Conservation (phyloP, 768 basidiomycete genomes). For the Tubosaeta sp. region DNA sequence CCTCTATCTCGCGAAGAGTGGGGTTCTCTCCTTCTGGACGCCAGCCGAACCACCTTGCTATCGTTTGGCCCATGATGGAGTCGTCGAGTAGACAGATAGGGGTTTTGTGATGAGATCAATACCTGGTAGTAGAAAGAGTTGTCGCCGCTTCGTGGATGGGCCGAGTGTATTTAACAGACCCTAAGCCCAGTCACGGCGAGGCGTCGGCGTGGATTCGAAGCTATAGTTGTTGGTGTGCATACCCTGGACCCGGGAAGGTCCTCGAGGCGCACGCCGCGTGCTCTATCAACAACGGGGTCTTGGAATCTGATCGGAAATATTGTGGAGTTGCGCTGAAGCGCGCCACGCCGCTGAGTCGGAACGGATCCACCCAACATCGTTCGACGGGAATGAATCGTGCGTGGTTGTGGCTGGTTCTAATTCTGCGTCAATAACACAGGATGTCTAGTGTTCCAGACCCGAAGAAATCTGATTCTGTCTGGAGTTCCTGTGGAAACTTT, state of each 20-base stretch:
- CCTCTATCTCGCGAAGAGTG: slow-evolving; percentile 8
- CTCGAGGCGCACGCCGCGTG: background rate
- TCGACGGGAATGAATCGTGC: background rate
- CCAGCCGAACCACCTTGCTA: slow-evolving; percentile 7
- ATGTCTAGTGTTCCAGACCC: background rate
- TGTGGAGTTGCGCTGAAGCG: background rate
- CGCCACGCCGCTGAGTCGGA: slow-evolving; percentile 4
- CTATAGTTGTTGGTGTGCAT: background rate
- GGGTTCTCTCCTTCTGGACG: slow-evolving; percentile 9
- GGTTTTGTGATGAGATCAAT: background rate
- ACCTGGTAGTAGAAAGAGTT: background rate
- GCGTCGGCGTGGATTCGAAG: too few species aligned
- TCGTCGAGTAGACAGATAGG: background rate
- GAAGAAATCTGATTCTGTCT: background rate
- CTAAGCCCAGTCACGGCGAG: background rate
- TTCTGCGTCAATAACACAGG: background rate
- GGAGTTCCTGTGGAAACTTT: background rate
- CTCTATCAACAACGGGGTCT: background rate
- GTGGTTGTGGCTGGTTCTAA: background rate
- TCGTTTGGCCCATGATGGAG: slow-evolving; percentile 5
- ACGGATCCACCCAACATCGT: background rate
- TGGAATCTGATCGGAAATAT: background rate
- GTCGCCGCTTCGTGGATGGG: too few species aligned
- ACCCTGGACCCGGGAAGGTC: background rate
- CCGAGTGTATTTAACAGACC: background rate